Base-by-base conservation (phyloP, 1,139 yeast genomes). In the Suhomyces panamericanus region DNA sequence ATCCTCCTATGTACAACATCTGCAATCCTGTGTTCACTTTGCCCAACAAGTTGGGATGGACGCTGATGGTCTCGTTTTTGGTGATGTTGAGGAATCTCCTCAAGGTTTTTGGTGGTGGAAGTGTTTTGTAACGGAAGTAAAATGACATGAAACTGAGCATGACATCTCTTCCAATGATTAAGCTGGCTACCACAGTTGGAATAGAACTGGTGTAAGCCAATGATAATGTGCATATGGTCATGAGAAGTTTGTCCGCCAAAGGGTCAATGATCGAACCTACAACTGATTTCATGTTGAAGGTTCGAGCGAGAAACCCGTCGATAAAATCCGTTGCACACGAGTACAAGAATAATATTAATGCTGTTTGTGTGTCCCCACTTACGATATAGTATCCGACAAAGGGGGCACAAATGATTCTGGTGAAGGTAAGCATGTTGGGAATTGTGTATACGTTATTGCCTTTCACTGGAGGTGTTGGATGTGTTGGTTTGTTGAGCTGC, bases 261-360 rank as follows among this genome's bases (percentile, higher is more conserved):
- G 99, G 99, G 59, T 95, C 99, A 35, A 95, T 71, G 16, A 95
- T 85, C 0, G 96, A 86, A 0, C 99, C 99, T 4, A 91, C 78
- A 2, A 87, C 84, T 0, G 96, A 83, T 56, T 82, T 80, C 77
- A 86, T 73, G 45, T 89, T 83, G 70, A 67, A 91, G 49, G 67
- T 77, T 43, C 99, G 74, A 9, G 99, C 99, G 53, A 95, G 80
- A 58, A 69, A 87, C 0, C 99, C 99, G 63, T 95, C 99, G 20
- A 91, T 67, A 54, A 87, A 84, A 62, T 95, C 99, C 0, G 99
- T 91, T 10, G 90, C 62, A 54, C 97, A 87, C 0, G 97, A 90
- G 57, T 88, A 89, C 0, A 83, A 75, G 63, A 93, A 93, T 15
- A 93, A 61, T 3, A 81, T 77, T 41, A 89, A 69, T 0, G 98